phyloP scores from a whole-genome alignment of 805 yeast species.

The Candida easanensis region DNA sequence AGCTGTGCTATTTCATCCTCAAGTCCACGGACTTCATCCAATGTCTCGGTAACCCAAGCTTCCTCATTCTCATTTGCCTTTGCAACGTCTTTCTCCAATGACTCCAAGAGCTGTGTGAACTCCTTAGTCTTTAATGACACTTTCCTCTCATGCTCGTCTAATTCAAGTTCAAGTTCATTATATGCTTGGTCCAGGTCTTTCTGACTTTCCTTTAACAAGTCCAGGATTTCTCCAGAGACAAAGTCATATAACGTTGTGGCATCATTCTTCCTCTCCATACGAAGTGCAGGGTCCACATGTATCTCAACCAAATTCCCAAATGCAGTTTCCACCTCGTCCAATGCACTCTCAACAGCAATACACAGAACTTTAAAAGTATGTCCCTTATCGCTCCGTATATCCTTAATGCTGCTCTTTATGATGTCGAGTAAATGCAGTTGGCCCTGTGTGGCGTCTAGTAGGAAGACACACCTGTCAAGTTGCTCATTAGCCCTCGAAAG shows the following conservation, averaged over 20 bases:
- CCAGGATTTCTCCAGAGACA: constrained; percentile 37
- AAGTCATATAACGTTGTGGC: constrained; percentile 41
- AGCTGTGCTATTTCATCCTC: constrained; percentile 71
- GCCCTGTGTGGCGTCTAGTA: constrained; percentile 42
- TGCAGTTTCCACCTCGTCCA: constrained; percentile 34
- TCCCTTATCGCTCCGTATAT: constrained; percentile 13
- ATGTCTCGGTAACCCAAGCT: constrained; percentile 19
- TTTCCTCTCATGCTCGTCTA: constrained; percentile 3
- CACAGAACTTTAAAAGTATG: neutral
- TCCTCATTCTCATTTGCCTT: constrained; percentile 11
- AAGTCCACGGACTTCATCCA: constrained; percentile 42
- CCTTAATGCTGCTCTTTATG: constrained; percentile 10
- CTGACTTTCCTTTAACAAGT: constrained; percentile 21
- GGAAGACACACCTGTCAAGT: constrained; percentile 42
- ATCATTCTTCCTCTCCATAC: neutral
- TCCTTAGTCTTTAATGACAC: neutral
- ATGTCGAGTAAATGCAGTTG: constrained; percentile 44
- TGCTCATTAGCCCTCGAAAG: constrained; percentile 40
- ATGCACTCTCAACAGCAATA: constrained; percentile 31
- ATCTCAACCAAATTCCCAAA: constrained; percentile 30
- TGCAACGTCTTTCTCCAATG: constrained; percentile 33
- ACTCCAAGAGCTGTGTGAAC: constrained; percentile 13
- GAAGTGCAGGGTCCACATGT: constrained; percentile 10
- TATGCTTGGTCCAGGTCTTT: constrained; percentile 1
- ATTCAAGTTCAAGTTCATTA: constrained; percentile 6